phyloP scores from a whole-genome alignment of 2,329 filamentous ascomycete genomes.

The Rhinocladiella mackenziei region DNA sequence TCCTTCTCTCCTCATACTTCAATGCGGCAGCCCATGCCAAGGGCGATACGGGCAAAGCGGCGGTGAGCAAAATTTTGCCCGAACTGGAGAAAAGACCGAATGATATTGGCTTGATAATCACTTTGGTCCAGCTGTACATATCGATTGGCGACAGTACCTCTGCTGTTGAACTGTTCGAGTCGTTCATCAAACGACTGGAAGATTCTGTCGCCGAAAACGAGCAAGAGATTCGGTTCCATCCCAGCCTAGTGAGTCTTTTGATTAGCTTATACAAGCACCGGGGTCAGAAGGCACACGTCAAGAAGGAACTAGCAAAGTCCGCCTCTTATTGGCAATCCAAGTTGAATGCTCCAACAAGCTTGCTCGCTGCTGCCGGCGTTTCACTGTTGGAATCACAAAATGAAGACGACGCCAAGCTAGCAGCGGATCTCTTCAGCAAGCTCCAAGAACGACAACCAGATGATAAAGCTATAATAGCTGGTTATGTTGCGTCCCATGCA shows the following conservation, averaged over 20 bases:
- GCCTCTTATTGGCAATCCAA: conserved; percentile 74
- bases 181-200: conserved; percentile 70
- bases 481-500: conserved; percentile 79
- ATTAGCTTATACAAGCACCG: conserved; percentile 75
- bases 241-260: conserved; percentile 75
- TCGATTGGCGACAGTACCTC: conserved; percentile 66
- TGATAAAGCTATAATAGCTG: conserved; percentile 70
- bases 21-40: conserved; percentile 69
- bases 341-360: conserved; percentile 55
- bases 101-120: conserved; percentile 76
- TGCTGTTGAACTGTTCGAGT: conserved; percentile 70
- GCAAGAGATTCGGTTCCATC: conserved; percentile 71
- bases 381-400: conserved; percentile 74
- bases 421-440: conserved; percentile 72
- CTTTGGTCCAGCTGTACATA: conserved; percentile 76
- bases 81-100: conserved; percentile 69
- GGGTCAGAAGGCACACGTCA: conserved; percentile 67
- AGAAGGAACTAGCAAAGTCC: conserved; percentile 70
- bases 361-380: conserved; percentile 77
- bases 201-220: conserved; percentile 53
- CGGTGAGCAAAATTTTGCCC: conserved; percentile 65
- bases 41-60: conserved; percentile 60
- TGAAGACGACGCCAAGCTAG: conserved; percentile 62
- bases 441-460: conserved; percentile 60
- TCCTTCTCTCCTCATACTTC: conserved; percentile 58